Base-by-base conservation (phyloP, 2,329 filamentous ascomycete species). In the Cercospora sp. region DNA sequence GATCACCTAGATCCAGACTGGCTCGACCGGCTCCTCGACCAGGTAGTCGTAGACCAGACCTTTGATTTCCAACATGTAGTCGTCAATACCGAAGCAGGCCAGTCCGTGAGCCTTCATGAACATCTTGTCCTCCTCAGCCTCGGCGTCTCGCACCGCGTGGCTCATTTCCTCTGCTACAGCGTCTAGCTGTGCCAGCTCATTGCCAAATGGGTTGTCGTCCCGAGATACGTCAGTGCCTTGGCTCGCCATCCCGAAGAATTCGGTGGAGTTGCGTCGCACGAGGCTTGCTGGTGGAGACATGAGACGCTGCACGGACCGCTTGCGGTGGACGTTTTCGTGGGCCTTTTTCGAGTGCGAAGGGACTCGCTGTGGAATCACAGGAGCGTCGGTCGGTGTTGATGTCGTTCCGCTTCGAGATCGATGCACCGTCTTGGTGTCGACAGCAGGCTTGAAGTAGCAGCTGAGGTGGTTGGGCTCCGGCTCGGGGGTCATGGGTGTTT, bases 121-220 rank as follows among this genome's bases (percentile, higher is more conserved):
- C 72, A 87, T 83, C 75, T 92, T 86, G 79, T 96, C 93, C 65
- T 92, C 91, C 55, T 94, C 90, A 45, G 89, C 81, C 57, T 88
- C 83, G n/a, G 85, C 84, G 68, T 88, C 85, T 70, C 86, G 85
- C 31, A 88, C 84, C 0, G 79, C 81, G 59, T 78, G 78, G 51
- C 89, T 88, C 73, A 93, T 94, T 80, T 97, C 94, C 81, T 98
- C 95, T 0, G 91, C 94, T 16, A 97, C 87, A 80, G 98, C 95
- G 63, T 93, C 93, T 26, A 98, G 92, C 80, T 98, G 91, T 66
- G 92, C 93, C 63, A 98, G 84, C 80, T 99, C 95, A 61, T 90
- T 89, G 63, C 92, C 92, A 75, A 98, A 98, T 0, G 94, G 94
- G 78, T 95, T 75, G 55, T 76, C 73, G 57, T 73, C 64, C 10